phyloP scores from a whole-genome alignment of 306 rosid species.

The Malus sieversii region DNA sequence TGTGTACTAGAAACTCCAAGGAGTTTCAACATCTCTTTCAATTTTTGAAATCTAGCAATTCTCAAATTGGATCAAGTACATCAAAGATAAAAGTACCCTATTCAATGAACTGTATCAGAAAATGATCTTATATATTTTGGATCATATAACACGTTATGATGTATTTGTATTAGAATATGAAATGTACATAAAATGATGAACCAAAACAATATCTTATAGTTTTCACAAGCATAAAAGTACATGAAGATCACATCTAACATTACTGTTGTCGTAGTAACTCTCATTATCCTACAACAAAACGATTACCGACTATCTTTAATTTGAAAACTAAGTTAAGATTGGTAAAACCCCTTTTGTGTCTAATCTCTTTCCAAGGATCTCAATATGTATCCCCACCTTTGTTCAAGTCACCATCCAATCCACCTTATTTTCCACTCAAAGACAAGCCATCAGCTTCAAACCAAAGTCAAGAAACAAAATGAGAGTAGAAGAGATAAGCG shows the following conservation, averaged over 20 bases:
- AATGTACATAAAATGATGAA: neutral
- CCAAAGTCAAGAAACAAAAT: slow-evolving; percentile 43
- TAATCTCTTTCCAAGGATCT: slow-evolving; percentile 70
- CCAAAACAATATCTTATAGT: neutral
- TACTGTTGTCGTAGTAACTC: neutral
- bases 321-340: neutral
- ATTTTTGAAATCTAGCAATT: neutral
- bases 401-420: slow-evolving; percentile 53
- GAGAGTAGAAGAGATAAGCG: slow-evolving; percentile 23
- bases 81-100: neutral
- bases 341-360: slow-evolving; percentile 26
- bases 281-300: neutral
- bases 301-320: neutral
- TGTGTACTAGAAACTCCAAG: slow-evolving; percentile 7
- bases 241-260: neutral
- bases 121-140: neutral
- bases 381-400: slow-evolving; percentile 42
- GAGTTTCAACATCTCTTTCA: neutral
- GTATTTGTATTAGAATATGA: neutral
- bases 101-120: neutral
- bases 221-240: neutral
- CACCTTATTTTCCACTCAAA: slow-evolving; percentile 45
- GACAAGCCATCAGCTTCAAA: slow-evolving; percentile 41
- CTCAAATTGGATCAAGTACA: neutral
- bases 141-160: neutral